These are phyloP conservation scores for Wallacemonas sp. DNA, from an alignment of 208 protist genomes.

Conservation along the genomic window DNA sequence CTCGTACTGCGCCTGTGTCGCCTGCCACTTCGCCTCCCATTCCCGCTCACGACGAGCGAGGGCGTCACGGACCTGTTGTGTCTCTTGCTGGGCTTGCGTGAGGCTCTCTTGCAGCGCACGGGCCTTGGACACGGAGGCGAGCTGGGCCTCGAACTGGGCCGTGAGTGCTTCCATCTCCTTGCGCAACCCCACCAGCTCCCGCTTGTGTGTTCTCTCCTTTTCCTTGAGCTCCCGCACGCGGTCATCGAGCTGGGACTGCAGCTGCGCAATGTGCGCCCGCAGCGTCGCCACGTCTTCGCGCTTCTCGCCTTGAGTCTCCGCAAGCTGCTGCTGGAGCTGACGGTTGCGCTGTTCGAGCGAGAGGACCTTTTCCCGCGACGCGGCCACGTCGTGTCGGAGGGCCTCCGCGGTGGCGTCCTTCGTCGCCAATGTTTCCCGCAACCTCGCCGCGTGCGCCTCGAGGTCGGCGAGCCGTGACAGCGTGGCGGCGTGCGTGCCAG, in stretches of 20 bases:
- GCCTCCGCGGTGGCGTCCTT: slow-evolving; percentile 21
- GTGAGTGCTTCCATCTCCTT: slow-evolving; percentile 37
- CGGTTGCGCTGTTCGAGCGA: slow-evolving; percentile 13
- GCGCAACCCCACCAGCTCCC: slow-evolving; percentile 34
- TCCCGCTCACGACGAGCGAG: background rate
- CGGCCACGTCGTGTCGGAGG: background rate
- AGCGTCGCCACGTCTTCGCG: slow-evolving; percentile 24
- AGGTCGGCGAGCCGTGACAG: slow-evolving; percentile 4
- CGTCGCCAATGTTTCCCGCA: slow-evolving; percentile 9
- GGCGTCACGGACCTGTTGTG: background rate
- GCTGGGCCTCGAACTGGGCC: slow-evolving; percentile 34
- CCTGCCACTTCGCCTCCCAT: background rate
- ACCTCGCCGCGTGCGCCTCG: background rate
- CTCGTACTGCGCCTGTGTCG: background rate
- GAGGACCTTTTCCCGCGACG: background rate
- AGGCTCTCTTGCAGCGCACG: background rate
- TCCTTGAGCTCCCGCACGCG: slow-evolving; percentile 11
- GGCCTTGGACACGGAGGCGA: background rate
- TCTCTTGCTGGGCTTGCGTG: background rate
- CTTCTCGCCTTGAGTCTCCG: slow-evolving; percentile 23
- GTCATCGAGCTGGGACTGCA: slow-evolving; percentile 27
- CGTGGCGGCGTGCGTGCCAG: background rate
- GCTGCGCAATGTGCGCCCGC: slow-evolving; percentile 37
- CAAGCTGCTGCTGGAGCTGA: slow-evolving; percentile 36
- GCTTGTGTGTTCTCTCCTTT: slow-evolving; percentile 28